Evolutionary conservation across 2,329 filamentous ascomycete genomes (phyloP).

Genomic region (Phyllosticta paracitricarpa): DNA sequence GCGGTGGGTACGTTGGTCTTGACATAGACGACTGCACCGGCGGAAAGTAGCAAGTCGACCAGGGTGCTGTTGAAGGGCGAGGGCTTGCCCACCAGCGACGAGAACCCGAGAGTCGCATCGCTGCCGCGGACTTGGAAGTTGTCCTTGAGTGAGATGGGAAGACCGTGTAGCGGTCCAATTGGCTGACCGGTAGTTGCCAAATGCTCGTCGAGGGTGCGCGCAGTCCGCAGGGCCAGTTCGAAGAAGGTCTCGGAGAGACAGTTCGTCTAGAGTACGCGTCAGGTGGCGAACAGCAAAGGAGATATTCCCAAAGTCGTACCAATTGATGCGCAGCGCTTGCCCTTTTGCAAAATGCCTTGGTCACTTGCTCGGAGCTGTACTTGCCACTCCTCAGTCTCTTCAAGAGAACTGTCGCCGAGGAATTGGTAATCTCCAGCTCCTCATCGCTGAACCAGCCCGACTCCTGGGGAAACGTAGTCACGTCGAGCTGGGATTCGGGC

Average conservation of each 20-base stretch:
- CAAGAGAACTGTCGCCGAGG: constrained; percentile 32
- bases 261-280: constrained; percentile 38
- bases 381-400: constrained; percentile 30
- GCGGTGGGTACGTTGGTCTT: constrained; percentile 63
- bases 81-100: constrained; percentile 50
- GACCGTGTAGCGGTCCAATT: constrained; percentile 56
- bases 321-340: constrained; percentile 47
- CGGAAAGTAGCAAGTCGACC: constrained; percentile 46
- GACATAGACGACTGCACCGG: constrained; percentile 57
- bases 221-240: constrained; percentile 40
- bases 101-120: constrained; percentile 55
- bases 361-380: constrained; percentile 44
- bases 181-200: constrained; percentile 35
- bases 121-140: constrained; percentile 54
- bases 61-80: constrained; percentile 46
- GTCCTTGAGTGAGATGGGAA: constrained; percentile 60
- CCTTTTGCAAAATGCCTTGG: constrained; percentile 44
- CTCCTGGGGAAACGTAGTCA: constrained; percentile 43
- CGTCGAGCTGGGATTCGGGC: constrained; percentile 43
- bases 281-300: neutral
- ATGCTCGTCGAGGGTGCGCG: constrained; percentile 44
- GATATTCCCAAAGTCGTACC: constrained; percentile 19
- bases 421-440: constrained; percentile 43
- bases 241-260: constrained; percentile 51
- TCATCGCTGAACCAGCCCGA: constrained; percentile 50